phyloP scores from a whole-genome alignment of 805 yeast species.

The Clavispora santaluciae region DNA sequence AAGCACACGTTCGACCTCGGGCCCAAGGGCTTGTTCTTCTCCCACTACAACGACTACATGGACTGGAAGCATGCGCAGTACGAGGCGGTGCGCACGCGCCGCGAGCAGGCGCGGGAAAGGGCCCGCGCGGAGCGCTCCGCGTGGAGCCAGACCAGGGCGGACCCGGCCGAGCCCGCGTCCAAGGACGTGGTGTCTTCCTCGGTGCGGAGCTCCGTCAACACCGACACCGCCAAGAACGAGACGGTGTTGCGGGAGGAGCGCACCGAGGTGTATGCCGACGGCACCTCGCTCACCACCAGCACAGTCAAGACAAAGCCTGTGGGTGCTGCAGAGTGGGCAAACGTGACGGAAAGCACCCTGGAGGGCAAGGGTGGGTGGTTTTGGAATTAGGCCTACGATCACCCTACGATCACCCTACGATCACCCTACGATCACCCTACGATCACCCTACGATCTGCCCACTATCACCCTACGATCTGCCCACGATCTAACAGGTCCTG shows the following conservation, averaged over 20 bases:
- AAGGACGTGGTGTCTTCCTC: constrained; percentile 23
- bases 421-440: no score
- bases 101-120: constrained; percentile 10
- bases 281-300: constrained; percentile 29
- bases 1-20: constrained; percentile 34
- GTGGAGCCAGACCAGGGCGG: neutral
- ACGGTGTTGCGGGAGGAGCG: constrained; percentile 25
- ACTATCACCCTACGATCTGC: no score
- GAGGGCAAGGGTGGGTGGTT: constrained; percentile 20
- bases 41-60: constrained; percentile 57
- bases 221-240: constrained; percentile 26
- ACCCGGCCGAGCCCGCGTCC: neutral
- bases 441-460: no score
- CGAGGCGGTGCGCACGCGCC: constrained; percentile 37
- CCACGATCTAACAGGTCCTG: no score
- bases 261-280: constrained; percentile 34
- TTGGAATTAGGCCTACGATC: constrained; percentile 20
- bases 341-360: constrained; percentile 23
- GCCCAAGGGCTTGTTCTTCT: constrained; percentile 56
- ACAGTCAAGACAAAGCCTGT: constrained; percentile 29
- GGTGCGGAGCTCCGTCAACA: constrained; percentile 19
- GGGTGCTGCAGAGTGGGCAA: constrained; percentile 31
- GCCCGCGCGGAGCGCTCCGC: neutral
- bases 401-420: no score
- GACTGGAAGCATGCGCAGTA: constrained; percentile 62